Conservation (phyloP, 2,329 filamentous ascomycete genomes). For the Diaporthe sp. region DNA sequence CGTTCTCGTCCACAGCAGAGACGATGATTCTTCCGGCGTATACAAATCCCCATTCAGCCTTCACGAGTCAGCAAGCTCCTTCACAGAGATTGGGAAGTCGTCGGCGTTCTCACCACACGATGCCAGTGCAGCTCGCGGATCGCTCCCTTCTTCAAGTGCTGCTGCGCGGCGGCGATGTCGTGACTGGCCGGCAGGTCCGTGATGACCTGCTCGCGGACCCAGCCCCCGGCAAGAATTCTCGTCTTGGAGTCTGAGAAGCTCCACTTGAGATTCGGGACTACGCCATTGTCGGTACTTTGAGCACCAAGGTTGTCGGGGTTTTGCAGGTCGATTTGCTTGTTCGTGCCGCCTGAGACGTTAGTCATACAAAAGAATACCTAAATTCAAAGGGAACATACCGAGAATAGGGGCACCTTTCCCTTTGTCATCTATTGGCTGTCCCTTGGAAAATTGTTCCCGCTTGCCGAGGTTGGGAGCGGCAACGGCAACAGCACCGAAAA, state of each 20-base stretch:
- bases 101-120: constrained; percentile 44
- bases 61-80: constrained; percentile 41
- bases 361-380: neutral
- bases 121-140: constrained; percentile 78
- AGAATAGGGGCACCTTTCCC: constrained; percentile 15
- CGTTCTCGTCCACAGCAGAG: constrained; percentile 73
- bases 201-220: constrained; percentile 75
- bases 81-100: no score
- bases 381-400: neutral
- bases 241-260: constrained; percentile 78
- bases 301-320: constrained; percentile 74
- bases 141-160: constrained; percentile 75
- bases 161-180: constrained; percentile 76
- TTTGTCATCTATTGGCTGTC: constrained; percentile 19
- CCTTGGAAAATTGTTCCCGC: constrained; percentile 10
- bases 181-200: constrained; percentile 75
- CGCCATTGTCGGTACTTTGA: constrained; percentile 72
- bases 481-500: neutral
- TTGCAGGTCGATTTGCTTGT: constrained; percentile 69
- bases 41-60: constrained; percentile 77
- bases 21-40: constrained; percentile 69
- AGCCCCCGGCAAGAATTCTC: constrained; percentile 72
- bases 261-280: constrained; percentile 77
- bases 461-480: constrained; percentile 12
- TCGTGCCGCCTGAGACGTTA: constrained; percentile 62